These are phyloP conservation scores for Aspergillus eucalypticola DNA, from an alignment of 2,329 filamentous ascomycete genomes.

Conservation along the genomic window DNA sequence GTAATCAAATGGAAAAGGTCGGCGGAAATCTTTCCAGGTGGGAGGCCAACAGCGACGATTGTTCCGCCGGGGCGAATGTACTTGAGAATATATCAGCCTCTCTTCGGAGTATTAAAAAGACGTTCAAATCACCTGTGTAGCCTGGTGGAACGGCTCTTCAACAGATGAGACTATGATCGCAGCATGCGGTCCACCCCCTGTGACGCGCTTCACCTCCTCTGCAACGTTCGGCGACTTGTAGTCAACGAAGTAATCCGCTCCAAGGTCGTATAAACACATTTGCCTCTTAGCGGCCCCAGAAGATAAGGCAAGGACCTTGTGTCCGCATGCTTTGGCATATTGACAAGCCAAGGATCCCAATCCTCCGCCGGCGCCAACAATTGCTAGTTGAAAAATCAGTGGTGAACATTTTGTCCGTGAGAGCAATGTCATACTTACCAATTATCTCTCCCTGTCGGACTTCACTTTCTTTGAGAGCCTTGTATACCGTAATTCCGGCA, in stretches of 20 bases:
- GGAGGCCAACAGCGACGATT: constrained; percentile 84
- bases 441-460: constrained; percentile 67
- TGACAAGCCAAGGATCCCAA: constrained; percentile 79
- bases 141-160: constrained; percentile 93
- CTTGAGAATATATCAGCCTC: constrained; percentile 44
- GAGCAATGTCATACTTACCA: constrained; percentile 30
- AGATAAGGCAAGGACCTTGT: constrained; percentile 78
- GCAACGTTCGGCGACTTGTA: constrained; percentile 71
- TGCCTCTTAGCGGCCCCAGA: constrained; percentile 75
- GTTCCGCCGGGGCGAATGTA: constrained; percentile 80
- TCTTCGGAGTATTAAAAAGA: constrained; percentile 24
- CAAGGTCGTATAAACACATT: constrained; percentile 63
- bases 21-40: constrained; percentile 73
- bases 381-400: constrained; percentile 54
- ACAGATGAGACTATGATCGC: constrained; percentile 79
- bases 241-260: constrained; percentile 79
- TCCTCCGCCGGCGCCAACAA: constrained; percentile 84
- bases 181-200: constrained; percentile 78
- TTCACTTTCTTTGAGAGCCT: constrained; percentile 80
- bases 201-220: constrained; percentile 77
- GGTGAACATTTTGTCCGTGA: no score
- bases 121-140: constrained; percentile 35
- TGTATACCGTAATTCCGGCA: constrained; percentile 86
- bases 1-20: constrained; percentile 84
- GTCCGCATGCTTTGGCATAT: constrained; percentile 88